phyloP scores from a whole-genome alignment of 495 filamentous ascomycete species.

The Rostrohypoxylon terebratum region DNA sequence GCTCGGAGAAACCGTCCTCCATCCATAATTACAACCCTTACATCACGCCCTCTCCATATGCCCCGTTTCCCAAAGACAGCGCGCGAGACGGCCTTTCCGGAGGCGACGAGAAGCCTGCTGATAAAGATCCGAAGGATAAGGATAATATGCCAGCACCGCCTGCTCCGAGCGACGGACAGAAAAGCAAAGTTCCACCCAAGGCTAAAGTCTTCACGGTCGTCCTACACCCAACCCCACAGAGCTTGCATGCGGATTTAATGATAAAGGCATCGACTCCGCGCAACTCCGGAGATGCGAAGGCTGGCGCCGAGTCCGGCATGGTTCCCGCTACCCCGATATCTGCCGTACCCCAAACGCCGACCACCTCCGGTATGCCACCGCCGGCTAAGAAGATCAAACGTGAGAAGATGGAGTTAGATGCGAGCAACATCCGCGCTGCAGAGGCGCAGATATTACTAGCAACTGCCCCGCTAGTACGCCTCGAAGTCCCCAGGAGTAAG shows the following conservation, averaged over 20 bases:
- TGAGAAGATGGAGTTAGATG: conserved; percentile 78
- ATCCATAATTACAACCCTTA: conserved; percentile 91
- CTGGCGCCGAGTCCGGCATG: conserved; percentile 63
- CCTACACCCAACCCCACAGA: conserved; percentile 84
- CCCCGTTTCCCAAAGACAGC: conserved; percentile 77
- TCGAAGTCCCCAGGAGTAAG: conserved; percentile 76
- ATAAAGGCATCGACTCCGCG: conserved; percentile 78
- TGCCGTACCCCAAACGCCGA: conserved; percentile 71
- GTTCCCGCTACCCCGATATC: conserved; percentile 74
- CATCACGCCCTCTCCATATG: conserved; percentile 87
- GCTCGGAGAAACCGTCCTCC: conserved; percentile 75
- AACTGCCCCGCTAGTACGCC: conserved; percentile 77
- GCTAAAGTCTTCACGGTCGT: conserved; percentile 80
- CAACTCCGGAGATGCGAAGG: conserved; percentile 57
- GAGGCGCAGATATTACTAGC: conserved; percentile 77
- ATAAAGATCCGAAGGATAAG: conserved; percentile 49
- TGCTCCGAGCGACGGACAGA: conserved; percentile 59
- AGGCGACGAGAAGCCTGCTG: conserved; percentile 50
- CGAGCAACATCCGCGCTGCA: conserved; percentile 74
- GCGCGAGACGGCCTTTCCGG: conserved; percentile 49
- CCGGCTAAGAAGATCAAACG: conserved; percentile 76
- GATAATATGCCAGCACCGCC: conserved; percentile 66
- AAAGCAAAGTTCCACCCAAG: conserved; percentile 64
- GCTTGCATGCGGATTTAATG: conserved; percentile 76
- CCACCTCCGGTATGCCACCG: conserved; percentile 62